A percentile compares a stretch with the other conserved stretches of the same genome.
Evolutionary conservation across 208 protist species (phyloP).

Genomic region (Endotrypanum monterogeii): DNA sequence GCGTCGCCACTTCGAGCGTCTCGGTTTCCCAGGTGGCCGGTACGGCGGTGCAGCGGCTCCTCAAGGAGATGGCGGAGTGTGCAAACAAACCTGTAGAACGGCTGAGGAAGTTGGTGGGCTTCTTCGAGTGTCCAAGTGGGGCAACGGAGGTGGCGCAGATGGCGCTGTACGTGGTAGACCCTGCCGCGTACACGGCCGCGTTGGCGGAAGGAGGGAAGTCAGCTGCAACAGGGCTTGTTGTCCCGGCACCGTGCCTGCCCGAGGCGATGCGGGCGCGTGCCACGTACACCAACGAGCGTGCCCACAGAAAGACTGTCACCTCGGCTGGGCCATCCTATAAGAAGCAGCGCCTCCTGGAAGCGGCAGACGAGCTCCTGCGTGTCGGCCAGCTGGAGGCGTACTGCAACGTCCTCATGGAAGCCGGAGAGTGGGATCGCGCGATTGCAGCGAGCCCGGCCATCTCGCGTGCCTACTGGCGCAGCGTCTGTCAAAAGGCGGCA

Average conservation of each 20-base stretch:
- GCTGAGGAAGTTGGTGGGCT: slow-evolving; percentile 58
- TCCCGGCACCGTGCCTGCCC: slow-evolving; percentile 48
- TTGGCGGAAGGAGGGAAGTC: slow-evolving; percentile 33
- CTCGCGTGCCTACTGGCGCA: slow-evolving; percentile 87
- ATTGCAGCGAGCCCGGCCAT: slow-evolving; percentile 87
- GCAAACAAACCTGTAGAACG: slow-evolving; percentile 51
- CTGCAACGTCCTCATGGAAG: slow-evolving; percentile 83
- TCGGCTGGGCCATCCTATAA: slow-evolving; percentile 57
- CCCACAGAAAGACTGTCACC: slow-evolving; percentile 65
- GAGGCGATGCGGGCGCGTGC: slow-evolving; percentile 45
- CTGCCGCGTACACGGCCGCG: slow-evolving; percentile 35
- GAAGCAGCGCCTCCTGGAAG: slow-evolving; percentile 64
- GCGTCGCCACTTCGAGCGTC: slow-evolving; percentile 31
- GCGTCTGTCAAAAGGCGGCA: slow-evolving; percentile 61
- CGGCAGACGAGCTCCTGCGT: slow-evolving; percentile 69
- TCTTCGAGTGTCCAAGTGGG: slow-evolving; percentile 86
- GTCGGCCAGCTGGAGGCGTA: slow-evolving; percentile 80
- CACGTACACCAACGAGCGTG: slow-evolving; percentile 66
- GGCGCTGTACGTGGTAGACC: slow-evolving; percentile 43
- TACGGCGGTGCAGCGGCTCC: slow-evolving; percentile 53
- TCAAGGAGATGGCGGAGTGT: slow-evolving; percentile 54
- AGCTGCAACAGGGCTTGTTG: slow-evolving; percentile 41
- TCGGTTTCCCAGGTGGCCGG: slow-evolving; percentile 51
- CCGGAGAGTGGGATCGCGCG: slow-evolving; percentile 89
- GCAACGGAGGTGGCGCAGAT: slow-evolving; percentile 62